Evolutionary conservation across 163 green algal genomes (phyloP).

Genomic region (Scenedesmus sp.): DNA sequence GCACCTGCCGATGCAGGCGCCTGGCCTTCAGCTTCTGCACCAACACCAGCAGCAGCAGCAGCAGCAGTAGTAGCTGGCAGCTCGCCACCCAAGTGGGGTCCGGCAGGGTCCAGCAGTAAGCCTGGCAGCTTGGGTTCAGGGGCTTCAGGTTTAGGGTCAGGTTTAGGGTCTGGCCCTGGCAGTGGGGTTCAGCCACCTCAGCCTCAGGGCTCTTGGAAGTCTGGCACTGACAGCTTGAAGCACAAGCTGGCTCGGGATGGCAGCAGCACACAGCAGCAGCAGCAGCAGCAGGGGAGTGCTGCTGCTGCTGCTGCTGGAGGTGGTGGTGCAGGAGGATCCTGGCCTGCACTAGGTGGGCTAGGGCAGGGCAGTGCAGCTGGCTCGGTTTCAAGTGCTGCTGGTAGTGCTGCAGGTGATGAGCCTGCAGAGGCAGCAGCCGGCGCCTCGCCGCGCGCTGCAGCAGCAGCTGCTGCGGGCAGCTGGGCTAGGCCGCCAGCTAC

Average conservation of each 20-base stretch:
- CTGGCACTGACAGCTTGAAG: constrained; percentile 31
- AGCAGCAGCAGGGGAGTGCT: constrained; percentile 11
- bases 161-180: neutral
- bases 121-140: neutral
- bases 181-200: neutral
- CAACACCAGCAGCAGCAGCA: neutral
- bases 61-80: neutral
- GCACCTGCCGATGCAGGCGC: neutral
- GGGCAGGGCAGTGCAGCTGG: neutral
- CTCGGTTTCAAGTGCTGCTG: neutral
- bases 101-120: neutral
- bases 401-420: constrained; percentile 8
- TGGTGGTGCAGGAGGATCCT: neutral
- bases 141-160: neutral
- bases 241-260: constrained; percentile 11
- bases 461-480: constrained; percentile 17
- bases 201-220: constrained; percentile 11
- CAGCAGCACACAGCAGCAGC: neutral
- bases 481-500: constrained; percentile 15
- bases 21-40: neutral
- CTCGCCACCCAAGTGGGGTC: constrained; percentile 15
- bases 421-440: constrained; percentile 18
- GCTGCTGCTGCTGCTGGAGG: neutral
- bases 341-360: constrained; percentile 5
- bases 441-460: constrained; percentile 14